phyloP scores from a whole-genome alignment of 345 rosid genomes.

The Eutrema heterophyllum region DNA sequence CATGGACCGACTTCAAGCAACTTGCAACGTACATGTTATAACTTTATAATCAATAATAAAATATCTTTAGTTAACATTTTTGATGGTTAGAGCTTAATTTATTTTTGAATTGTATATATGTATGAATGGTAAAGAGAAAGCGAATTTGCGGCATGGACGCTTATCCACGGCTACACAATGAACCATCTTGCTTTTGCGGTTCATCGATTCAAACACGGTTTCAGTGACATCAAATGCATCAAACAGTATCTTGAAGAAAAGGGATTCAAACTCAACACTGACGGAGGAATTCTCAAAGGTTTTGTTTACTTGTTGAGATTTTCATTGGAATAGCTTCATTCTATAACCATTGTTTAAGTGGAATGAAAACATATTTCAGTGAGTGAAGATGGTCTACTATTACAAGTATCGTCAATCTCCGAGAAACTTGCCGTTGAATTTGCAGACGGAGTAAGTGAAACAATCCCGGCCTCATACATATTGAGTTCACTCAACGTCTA shows the following conservation, averaged over 20 bases:
- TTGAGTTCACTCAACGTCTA: conserved; percentile 82
- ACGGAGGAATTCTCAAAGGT: conserved; percentile 90
- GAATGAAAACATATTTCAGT: conserved; percentile 33
- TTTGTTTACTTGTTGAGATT: background rate
- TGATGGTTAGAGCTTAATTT: background rate
- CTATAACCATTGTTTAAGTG: background rate
- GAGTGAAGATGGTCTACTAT: conserved; percentile 78
- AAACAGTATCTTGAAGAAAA: conserved; percentile 51
- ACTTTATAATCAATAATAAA: background rate
- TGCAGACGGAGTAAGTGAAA: conserved; percentile 54
- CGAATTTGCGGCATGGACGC: conserved; percentile 94
- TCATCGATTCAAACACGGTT: conserved; percentile 61
- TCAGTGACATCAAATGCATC: conserved; percentile 51
- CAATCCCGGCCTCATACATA: conserved; percentile 77
- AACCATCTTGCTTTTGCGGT: conserved; percentile 83
- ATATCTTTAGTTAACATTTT: background rate
- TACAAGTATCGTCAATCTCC: conserved; percentile 76
- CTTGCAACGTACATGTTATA: conserved; percentile 51
- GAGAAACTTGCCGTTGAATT: conserved; percentile 56
- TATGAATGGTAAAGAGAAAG: conserved; percentile 49
- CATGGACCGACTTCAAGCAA: conserved; percentile 60
- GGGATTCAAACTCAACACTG: conserved; percentile 69
- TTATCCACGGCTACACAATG: conserved; percentile 81
- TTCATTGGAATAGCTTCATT: background rate
- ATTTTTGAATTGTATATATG: background rate